Base-by-base conservation (phyloP, 2,329 filamentous ascomycete species). In the Epichloe coenophiala region DNA sequence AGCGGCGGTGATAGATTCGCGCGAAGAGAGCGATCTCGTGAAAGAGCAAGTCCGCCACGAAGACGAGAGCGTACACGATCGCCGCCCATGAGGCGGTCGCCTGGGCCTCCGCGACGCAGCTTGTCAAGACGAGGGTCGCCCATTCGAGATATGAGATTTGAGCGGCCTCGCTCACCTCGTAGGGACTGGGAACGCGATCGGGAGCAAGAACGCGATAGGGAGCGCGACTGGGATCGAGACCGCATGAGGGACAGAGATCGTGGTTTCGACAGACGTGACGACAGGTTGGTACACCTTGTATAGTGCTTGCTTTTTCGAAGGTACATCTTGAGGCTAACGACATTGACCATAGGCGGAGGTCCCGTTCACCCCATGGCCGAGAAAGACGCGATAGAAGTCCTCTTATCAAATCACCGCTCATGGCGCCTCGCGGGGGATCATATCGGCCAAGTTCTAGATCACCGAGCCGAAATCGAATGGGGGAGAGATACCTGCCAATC, bases 361-460 rank as follows among this genome's bases (percentile, higher is more conserved):
- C 77, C 23, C 70, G 77, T 45, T 80, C 77, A 36, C 76, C 77
- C 1, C 71, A 69, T 52, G 68, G 68, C 39, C 67, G 73, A 59
- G 74, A 77, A 53, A 70, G 65, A 31, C 68, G 64, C 23, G 64
- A 65, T 7, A 62, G 65, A 55, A 63, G 53, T n/a, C 64, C 64
- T 17, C 57, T 56, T 5, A 56, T 57, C 21, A 60, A 60, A 47
- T 61, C 60, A 2, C 60, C 64, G 19, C 58, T 60, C 7, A 48
- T 58, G 27, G 61, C 55, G 12, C 53, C 66, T 37, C 61, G 66
- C 9, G 67, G 71, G 71, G 71, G 65, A 50, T 66, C 71, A 3
- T 80, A 76, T 56, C 70, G 77, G 50, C 73, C 69, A n/a, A 72
- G 75, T 36, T 78, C 76, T 41, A 71, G 75, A 42, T 76, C 70